A percentile compares a stretch with the other conserved stretches of the same genome.
phyloP scores from a whole-genome alignment of 495 filamentous ascomycete species.

The Talaromyces ruber region DNA sequence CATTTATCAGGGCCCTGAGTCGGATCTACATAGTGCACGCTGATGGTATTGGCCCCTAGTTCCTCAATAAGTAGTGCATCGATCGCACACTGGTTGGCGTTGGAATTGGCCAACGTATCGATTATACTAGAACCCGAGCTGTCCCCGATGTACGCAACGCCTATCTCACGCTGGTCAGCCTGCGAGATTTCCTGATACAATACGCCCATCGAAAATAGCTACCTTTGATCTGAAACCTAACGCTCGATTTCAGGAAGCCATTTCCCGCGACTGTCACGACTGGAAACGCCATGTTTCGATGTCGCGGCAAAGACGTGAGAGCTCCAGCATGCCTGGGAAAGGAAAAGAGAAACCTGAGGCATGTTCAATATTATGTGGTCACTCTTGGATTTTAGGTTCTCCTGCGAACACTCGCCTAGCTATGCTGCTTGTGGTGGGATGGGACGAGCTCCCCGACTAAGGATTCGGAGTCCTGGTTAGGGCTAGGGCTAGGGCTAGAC shows the following conservation, averaged over 20 bases:
- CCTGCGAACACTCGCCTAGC: too few relatives aligned
- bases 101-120: not conserved
- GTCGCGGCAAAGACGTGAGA: not conserved
- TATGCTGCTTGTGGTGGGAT: too few relatives aligned
- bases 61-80: not conserved
- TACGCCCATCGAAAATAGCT: not conserved
- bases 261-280: not conserved
- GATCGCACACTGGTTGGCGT: not conserved
- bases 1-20: conserved; percentile 5
- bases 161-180: not conserved
- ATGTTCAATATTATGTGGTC: not conserved
- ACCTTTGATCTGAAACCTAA: not conserved
- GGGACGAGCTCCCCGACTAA: not conserved
- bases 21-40: conserved; percentile 1
- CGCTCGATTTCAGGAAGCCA: not conserved
- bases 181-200: too few relatives aligned
- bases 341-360: not conserved
- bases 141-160: not conserved
- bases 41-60: not conserved
- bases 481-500: not conserved
- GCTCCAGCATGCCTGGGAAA: not conserved
- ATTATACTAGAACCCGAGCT: not conserved
- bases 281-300: not conserved
- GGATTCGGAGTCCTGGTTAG: not conserved
- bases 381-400: too few relatives aligned